Percentiles rank a stretch among this genome's conserved stretches.
Conservation (phyloP, 768 basidiomycete species). For the Pulveroboletus frians region DNA sequence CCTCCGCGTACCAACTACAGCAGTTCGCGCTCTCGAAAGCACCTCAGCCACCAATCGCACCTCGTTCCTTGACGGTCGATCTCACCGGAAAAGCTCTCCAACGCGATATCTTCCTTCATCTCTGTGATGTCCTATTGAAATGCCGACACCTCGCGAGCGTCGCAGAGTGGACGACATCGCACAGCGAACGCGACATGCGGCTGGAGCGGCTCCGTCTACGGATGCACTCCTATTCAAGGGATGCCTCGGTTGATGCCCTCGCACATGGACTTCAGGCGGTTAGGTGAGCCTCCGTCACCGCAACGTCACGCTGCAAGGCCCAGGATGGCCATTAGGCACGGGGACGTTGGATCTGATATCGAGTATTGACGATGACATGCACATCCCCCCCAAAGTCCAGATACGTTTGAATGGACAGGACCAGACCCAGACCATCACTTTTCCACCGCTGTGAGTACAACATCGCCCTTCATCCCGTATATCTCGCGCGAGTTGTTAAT, state of each 20-base stretch:
- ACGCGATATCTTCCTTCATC: constrained; percentile 22
- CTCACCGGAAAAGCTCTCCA: constrained; percentile 28
- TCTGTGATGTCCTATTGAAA: constrained; percentile 25
- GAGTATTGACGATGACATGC: neutral
- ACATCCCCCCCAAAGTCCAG: constrained; percentile 34
- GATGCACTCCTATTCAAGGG: constrained; percentile 37
- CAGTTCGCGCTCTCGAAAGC: constrained; percentile 10
- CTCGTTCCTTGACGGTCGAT: constrained; percentile 25
- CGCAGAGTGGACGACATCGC: neutral
- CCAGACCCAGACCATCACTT: constrained; percentile 60
- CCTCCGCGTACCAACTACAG: constrained; percentile 18
- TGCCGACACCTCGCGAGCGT: constrained; percentile 12
- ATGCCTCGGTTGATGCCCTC: constrained; percentile 27
- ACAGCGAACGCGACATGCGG: neutral
- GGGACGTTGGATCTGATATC: neutral
- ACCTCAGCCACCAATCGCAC: constrained; percentile 17
- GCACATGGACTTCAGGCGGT: constrained; percentile 31
- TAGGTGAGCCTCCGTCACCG: constrained; percentile 29
- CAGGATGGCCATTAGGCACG: neutral
- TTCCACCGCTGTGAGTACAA: constrained; percentile 48
- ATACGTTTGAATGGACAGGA: constrained; percentile 50
- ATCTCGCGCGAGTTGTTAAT: neutral
- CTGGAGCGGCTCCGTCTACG: constrained; percentile 33
- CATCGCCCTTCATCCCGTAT: neutral
- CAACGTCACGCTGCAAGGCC: neutral